Conservation (phyloP, 2,329 filamentous ascomycete species). For the Monilinia fructigena region DNA sequence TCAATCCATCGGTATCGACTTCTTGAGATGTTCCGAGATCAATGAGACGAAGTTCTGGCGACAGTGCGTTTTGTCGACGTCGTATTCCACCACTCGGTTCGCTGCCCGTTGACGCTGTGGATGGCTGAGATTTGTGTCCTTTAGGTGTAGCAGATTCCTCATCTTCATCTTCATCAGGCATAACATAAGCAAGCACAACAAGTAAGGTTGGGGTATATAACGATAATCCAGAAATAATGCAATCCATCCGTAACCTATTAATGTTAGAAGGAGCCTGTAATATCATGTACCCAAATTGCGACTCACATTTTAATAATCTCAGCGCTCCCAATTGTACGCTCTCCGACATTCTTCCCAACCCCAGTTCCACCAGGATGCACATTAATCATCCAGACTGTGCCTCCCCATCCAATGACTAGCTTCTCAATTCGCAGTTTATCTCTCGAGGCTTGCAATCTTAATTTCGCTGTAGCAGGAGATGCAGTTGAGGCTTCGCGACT, state of each 20-base stretch:
- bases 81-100: conserved; percentile 65
- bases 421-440: conserved; percentile 63
- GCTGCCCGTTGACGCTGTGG: conserved; percentile 51
- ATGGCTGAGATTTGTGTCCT: conserved; percentile 41
- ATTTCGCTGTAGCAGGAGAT: conserved; percentile 49
- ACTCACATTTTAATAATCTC: conserved; percentile 91
- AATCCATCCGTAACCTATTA: conserved; percentile 83
- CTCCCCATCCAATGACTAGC: conserved; percentile 90
- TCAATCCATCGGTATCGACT: conserved; percentile 81
- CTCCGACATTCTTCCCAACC: conserved; percentile 64
- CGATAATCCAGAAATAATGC: conserved; percentile 94
- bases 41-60: conserved; percentile 87
- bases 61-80: conserved; percentile 73
- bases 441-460: conserved; percentile 51
- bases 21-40: conserved; percentile 81
- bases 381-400: conserved; percentile 93
- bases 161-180: conserved; percentile 58
- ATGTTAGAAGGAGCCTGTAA: conserved; percentile 35
- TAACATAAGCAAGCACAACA: conserved; percentile 87
- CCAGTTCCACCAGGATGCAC: conserved; percentile 74
- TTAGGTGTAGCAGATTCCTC: conserved; percentile 41
- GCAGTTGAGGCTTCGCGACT: conserved; percentile 35
- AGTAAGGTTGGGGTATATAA: conserved; percentile 91
- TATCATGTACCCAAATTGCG: background rate
- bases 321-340: conserved; percentile 73